These are phyloP conservation scores for Kuraishia capsulata DNA, from an alignment of 805 yeast species.

Conservation along the genomic window DNA sequence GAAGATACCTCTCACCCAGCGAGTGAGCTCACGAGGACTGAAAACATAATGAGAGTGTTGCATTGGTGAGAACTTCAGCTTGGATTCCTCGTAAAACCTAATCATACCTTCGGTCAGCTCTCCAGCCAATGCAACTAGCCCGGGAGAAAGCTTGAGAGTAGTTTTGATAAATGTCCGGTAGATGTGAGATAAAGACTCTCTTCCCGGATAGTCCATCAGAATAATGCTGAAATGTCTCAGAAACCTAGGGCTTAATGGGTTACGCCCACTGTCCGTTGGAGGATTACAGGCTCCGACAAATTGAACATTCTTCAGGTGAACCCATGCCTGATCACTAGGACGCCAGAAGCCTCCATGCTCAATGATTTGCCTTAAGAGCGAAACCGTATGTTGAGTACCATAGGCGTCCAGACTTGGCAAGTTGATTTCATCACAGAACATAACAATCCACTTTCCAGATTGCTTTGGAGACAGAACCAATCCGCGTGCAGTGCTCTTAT, in stretches of 20 bases:
- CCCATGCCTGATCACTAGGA: constrained; percentile 52
- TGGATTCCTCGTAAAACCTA: constrained; percentile 42
- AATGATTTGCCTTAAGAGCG: constrained; percentile 65
- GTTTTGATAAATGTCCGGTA: constrained; percentile 53
- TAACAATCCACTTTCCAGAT: constrained; percentile 61
- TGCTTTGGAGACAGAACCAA: constrained; percentile 45
- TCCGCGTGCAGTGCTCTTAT: constrained; percentile 44
- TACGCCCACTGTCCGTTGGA: constrained; percentile 71
- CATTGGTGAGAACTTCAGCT: constrained; percentile 24
- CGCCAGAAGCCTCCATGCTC: constrained; percentile 78
- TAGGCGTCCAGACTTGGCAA: constrained; percentile 64
- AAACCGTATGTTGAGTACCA: constrained; percentile 66
- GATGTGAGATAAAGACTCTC: constrained; percentile 52
- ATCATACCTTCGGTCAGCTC: constrained; percentile 60
- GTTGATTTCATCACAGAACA: constrained; percentile 90
- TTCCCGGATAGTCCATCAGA: constrained; percentile 74
- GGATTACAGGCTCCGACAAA: constrained; percentile 97
- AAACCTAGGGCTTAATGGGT: constrained; percentile 47
- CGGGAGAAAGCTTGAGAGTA: constrained; percentile 51
- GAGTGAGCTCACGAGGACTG: constrained; percentile 84
- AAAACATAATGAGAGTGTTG: constrained; percentile 57
- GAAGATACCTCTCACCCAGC: constrained; percentile 74
- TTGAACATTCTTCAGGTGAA: constrained; percentile 52
- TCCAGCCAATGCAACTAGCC: constrained; percentile 41
- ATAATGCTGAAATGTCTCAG: constrained; percentile 57